Evolutionary conservation across 2,329 filamentous ascomycete species (phyloP).

Genomic region (Hypoxylon sp.): DNA sequence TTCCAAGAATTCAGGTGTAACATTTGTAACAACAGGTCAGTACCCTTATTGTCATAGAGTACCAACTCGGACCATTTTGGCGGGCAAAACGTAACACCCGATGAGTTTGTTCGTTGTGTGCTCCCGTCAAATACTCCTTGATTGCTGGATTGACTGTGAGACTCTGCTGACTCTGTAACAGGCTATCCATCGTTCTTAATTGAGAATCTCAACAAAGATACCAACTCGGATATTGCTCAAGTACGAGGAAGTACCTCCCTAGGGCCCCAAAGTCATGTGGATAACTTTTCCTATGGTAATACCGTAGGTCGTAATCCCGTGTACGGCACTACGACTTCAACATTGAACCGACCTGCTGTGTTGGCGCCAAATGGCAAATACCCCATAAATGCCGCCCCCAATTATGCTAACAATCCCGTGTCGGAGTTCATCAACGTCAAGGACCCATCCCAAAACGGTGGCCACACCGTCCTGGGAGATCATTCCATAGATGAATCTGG

Average conservation of each 20-base stretch:
- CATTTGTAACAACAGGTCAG: conserved; percentile 54
- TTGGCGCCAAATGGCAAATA: conserved; percentile 58
- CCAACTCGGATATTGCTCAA: conserved; percentile 55
- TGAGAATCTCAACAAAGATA: conserved; percentile 61
- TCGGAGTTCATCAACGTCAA: conserved; percentile 60
- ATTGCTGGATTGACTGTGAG: neutral
- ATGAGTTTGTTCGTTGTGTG: neutral
- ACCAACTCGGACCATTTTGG: neutral
- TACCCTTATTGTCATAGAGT: neutral
- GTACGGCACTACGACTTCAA: conserved; percentile 55
- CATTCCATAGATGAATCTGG: conserved; percentile 57
- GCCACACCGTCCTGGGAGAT: conserved; percentile 57
- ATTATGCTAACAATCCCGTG: conserved; percentile 55
- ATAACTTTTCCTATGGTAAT: conserved; percentile 61
- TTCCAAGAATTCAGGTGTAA: conserved; percentile 60
- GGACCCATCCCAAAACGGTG: conserved; percentile 58
- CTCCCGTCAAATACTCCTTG: neutral
- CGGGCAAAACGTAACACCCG: neutral
- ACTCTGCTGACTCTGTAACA: conserved; percentile 26
- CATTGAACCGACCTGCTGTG: conserved; percentile 54
- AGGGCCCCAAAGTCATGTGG: conserved; percentile 53
- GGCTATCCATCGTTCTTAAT: conserved; percentile 60
- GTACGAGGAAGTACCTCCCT: conserved; percentile 54
- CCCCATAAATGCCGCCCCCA: conserved; percentile 58
- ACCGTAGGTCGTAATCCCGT: conserved; percentile 59